phyloP scores from a whole-genome alignment of 345 rosid species.

The Hibiscus syriacus region DNA sequence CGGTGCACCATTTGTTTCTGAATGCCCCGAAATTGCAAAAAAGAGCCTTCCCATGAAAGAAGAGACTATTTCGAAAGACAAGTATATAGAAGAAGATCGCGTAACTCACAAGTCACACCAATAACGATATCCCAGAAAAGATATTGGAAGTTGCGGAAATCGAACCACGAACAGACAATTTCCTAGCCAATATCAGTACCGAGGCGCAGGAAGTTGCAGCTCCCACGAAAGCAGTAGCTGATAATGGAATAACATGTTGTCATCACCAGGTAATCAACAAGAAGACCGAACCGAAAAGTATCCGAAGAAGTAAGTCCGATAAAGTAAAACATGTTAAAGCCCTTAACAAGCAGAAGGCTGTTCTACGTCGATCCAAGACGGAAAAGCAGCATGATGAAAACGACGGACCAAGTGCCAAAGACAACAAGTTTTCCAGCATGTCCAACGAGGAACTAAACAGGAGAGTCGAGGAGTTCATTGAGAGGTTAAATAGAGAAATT shows the following conservation, averaged over 20 bases:
- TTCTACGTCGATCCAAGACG: conserved; percentile 8
- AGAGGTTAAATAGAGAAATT: conserved; percentile 47
- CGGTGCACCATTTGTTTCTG: conserved; percentile 8
- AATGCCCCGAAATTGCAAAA: conserved; percentile 5
- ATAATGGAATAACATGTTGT: not conserved
- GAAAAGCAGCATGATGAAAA: conserved; percentile 4
- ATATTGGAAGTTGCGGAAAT: conserved; percentile 9
- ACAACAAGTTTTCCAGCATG: conserved; percentile 52
- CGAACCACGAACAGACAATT: conserved; percentile 7
- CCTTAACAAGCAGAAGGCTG: conserved; percentile 14
- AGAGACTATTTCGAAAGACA: not conserved
- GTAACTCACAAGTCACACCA: not conserved
- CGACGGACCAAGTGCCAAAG: not conserved
- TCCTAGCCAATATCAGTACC: no score
- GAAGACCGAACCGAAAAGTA: conserved; percentile 8
- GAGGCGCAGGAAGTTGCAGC: not conserved
- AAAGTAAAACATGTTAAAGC: conserved; percentile 17
- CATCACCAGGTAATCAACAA: not conserved
- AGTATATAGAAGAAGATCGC: not conserved
- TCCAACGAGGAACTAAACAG: conserved; percentile 67
- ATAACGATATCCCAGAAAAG: conserved; percentile 15
- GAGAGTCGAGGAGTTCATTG: conserved; percentile 75
- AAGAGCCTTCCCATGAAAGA: conserved; percentile 5
- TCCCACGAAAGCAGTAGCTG: conserved; percentile 3
- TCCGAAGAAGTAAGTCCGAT: conserved; percentile 37